phyloP scores from a whole-genome alignment of 306 rosid genomes.

The Carpinus viminea region DNA sequence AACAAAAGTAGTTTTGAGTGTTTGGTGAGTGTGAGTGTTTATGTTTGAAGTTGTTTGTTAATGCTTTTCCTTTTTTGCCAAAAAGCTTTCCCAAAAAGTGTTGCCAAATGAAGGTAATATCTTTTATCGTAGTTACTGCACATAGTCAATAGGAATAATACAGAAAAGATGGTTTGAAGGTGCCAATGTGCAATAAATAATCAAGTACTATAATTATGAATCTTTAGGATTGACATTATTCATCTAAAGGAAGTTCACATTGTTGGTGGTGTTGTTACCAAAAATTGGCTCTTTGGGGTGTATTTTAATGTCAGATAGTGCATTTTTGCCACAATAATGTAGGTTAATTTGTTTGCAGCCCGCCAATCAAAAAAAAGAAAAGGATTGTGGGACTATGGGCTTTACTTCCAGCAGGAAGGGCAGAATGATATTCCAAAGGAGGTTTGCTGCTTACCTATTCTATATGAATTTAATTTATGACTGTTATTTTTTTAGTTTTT shows the following conservation, averaged over 20 bases:
- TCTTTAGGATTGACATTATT: background rate
- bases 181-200: background rate
- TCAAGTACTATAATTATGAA: background rate
- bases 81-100: no score
- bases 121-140: background rate
- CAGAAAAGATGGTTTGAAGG: conserved; percentile 9
- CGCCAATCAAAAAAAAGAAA: conserved; percentile 24
- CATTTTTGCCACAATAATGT: conserved; percentile 6
- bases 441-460: conserved; percentile 41
- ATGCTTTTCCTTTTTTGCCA: no score
- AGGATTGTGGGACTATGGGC: conserved; percentile 63
- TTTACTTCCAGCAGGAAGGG: conserved; percentile 62
- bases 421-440: conserved; percentile 59
- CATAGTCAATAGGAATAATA: conserved; percentile 5
- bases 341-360: conserved; percentile 54
- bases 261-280: background rate
- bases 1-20: no score
- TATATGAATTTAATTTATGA: background rate
- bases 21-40: no score
- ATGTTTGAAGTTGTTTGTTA: no score
- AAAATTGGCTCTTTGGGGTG: conserved; percentile 6
- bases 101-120: background rate
- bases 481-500: background rate
- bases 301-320: background rate
- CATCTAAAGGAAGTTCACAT: background rate